Conservation (phyloP, 2,329 filamentous ascomycete species). For the Colletotrichum tanaceti region DNA sequence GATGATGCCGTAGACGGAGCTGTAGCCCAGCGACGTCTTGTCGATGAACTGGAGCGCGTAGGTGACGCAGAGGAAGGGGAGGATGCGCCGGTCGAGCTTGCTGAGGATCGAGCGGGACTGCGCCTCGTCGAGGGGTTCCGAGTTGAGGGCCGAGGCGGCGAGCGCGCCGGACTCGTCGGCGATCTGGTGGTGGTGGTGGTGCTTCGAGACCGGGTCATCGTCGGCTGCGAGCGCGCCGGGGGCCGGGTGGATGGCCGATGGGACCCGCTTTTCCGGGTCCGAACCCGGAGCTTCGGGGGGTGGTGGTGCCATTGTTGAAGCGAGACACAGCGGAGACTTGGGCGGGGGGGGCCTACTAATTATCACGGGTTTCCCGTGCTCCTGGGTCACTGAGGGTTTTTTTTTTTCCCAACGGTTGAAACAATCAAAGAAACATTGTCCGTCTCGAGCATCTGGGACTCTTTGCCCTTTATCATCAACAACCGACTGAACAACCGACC, state of each 20-base stretch:
- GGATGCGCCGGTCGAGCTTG: slow-evolving; percentile 28
- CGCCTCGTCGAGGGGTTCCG: slow-evolving; percentile 13
- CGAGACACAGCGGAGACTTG: background rate
- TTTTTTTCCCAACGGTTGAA: background rate
- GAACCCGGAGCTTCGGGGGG: slow-evolving; percentile 16
- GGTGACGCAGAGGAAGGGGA: slow-evolving; percentile 45
- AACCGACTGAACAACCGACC: too few species aligned
- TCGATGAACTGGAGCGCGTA: slow-evolving; percentile 51
- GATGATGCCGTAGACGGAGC: slow-evolving; percentile 48
- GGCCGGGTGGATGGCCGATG: slow-evolving; percentile 14
- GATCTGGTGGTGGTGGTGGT: too few species aligned
- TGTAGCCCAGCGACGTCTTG: slow-evolving; percentile 43
- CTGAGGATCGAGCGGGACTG: slow-evolving; percentile 23
- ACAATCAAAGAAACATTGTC: background rate
- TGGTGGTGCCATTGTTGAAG: slow-evolving; percentile 16
- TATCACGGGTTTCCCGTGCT: background rate
- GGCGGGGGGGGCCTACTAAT: background rate
- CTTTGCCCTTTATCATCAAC: slow-evolving; percentile 27
- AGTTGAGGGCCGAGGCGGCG: slow-evolving; percentile 31
- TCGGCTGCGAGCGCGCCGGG: slow-evolving; percentile 15
- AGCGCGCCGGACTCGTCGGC: slow-evolving; percentile 31
- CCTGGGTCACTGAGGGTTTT: background rate
- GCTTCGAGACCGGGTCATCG: slow-evolving; percentile 25
- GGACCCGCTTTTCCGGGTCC: slow-evolving; percentile 36
- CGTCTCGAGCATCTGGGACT: background rate